phyloP scores from a whole-genome alignment of 2,329 filamentous ascomycete species.

The Ophiocordyceps robertsii region DNA sequence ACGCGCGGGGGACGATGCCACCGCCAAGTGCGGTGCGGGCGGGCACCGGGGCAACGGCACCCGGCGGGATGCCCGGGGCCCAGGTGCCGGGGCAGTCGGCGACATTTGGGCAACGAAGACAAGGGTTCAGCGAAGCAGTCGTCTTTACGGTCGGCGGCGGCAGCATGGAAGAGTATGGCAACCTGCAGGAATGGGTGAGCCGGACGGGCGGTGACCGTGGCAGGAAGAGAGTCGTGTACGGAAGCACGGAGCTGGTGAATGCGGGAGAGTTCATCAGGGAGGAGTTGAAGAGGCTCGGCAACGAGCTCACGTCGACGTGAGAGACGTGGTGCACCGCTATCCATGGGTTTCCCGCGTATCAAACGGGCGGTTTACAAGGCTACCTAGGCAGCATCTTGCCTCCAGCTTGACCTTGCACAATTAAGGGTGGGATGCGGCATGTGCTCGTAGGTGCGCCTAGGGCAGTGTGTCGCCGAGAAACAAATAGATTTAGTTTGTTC shows the following conservation, averaged over 20 bases:
- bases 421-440: no score
- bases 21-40: slow-evolving; percentile 51
- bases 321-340: not conserved
- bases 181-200: slow-evolving; percentile 89
- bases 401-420: no score
- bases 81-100: slow-evolving; percentile 53
- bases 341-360: no score
- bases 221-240: slow-evolving; percentile 79
- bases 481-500: no score
- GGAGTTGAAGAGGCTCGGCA: slow-evolving; percentile 49
- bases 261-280: slow-evolving; percentile 52
- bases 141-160: slow-evolving; percentile 94
- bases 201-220: slow-evolving; percentile 55
- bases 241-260: slow-evolving; percentile 73
- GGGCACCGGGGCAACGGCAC: slow-evolving; percentile 25
- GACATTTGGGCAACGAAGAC: slow-evolving; percentile 79
- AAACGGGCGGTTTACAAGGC: no score
- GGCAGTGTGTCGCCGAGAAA: no score
- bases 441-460: no score
- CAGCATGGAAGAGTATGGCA: slow-evolving; percentile 98
- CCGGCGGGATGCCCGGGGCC: slow-evolving; percentile 36
- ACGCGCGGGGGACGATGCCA: slow-evolving; percentile 83
- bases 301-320: slow-evolving; percentile 32
- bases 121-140: slow-evolving; percentile 80
- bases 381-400: no score